Evolutionary conservation across 1,284 basidiomycete species (phyloP).

Genomic region (Hemileia vastatrix): DNA sequence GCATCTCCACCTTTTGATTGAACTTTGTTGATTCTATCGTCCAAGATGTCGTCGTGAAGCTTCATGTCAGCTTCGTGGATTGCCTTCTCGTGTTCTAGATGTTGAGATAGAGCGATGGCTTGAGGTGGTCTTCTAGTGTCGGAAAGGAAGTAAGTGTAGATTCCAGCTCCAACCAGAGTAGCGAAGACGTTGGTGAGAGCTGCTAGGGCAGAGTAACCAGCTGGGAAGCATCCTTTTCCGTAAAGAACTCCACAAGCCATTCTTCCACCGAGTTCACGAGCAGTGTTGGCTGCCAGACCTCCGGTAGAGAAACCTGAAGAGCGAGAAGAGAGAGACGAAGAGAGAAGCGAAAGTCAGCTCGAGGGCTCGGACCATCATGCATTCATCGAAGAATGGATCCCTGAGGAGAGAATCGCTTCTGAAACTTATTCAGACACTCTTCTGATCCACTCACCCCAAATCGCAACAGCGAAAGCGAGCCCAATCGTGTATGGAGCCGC

Average conservation of each 20-base stretch:
- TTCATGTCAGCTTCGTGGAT: conserved; percentile 26
- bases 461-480: conserved; percentile 30
- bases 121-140: conserved; percentile 32
- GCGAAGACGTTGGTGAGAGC: conserved; percentile 35
- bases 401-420: not conserved
- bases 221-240: conserved; percentile 32
- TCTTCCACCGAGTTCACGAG: conserved; percentile 32
- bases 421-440: not conserved
- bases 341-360: not conserved
- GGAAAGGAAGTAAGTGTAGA: conserved; percentile 36
- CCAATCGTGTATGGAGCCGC: conserved; percentile 35
- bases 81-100: conserved; percentile 28
- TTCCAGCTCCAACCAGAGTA: conserved; percentile 27
- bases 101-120: conserved; percentile 25
- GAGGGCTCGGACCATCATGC: too few species aligned
- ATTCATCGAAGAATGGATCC: not conserved
- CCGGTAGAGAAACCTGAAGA: too few species aligned
- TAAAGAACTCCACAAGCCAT: conserved; percentile 34
- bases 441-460: conserved; percentile 25
- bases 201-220: conserved; percentile 30
- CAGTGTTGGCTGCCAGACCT: conserved; percentile 31
- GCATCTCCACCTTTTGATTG: conserved; percentile 32
- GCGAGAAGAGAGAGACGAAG: not conserved
- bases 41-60: conserved; percentile 32
- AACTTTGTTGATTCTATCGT: conserved; percentile 30